Base-by-base conservation (phyloP, 177 flowering plant species). In the Vitis hybrid region DNA sequence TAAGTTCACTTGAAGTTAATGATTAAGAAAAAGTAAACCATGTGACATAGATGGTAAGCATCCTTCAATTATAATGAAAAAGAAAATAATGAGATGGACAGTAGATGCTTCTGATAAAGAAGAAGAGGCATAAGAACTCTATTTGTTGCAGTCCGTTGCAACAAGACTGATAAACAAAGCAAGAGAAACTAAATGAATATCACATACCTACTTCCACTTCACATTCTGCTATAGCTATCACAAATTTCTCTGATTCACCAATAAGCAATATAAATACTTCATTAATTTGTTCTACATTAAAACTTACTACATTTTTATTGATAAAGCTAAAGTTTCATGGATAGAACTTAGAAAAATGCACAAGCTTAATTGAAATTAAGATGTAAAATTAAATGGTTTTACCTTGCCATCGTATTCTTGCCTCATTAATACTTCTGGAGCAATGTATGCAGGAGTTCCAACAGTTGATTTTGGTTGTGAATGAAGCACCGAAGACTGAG, bases 401-500 rank as follows among this genome's bases (percentile, higher is more conserved):
- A 87, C 91, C 89, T 87, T 87, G 73, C 91, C 91, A 74, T 87
- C 91, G 69, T 83, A 83, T 52, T 81, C 82, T 67, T 79, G 75
- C 56, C 75, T 76, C 30, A 75, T 55, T 56, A 83, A 62, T 19
- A 83, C 86, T 70, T 83, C 86, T 8, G 86, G 92, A 67, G 90
- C 92, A 64, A 88, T 88, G 66, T 88, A 88, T 30, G 91, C 88
- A 67, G 90, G 90, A 67, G 92, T 88, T 62, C 90, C 90, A 55
- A 87, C 90, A 15, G 91, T 87, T 59, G 91, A 88, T 61, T 86
- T 88, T 16, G 91, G 91, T 75, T 86, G 90, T 60, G 91, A 88
- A 76, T 88, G 91, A 66, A 86, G 81, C 71, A 88, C 81, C 4
- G 88, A 80, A 64, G 91, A 88, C 91, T 88, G 85, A 32, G 3